phyloP scores from a whole-genome alignment of 2,329 filamentous ascomycete species.

The Exophiala mesophila region DNA sequence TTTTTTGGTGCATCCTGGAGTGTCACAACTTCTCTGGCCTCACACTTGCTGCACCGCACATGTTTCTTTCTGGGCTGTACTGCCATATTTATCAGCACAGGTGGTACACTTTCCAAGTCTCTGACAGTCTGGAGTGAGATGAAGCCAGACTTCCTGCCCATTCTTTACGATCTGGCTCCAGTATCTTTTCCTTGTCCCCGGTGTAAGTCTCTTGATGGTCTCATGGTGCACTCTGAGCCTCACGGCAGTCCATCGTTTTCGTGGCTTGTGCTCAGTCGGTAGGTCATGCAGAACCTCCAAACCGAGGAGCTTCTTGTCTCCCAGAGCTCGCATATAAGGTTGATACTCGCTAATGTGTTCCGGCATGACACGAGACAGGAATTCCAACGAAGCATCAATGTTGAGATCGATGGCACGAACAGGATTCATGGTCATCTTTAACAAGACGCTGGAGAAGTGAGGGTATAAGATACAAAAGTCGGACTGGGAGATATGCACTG shows the following conservation, averaged over 20 bases:
- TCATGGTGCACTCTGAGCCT: conserved; percentile 57
- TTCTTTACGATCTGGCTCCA: conserved; percentile 13
- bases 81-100: background rate
- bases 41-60: no score
- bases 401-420: conserved; percentile 60
- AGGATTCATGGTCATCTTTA: conserved; percentile 62
- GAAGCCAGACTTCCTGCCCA: conserved; percentile 22
- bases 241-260: conserved; percentile 55
- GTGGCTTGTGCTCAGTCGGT: conserved; percentile 50
- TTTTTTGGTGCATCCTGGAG: no score
- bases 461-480: conserved; percentile 64
- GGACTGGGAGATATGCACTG: conserved; percentile 61
- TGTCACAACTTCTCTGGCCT: no score
- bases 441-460: conserved; percentile 51
- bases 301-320: conserved; percentile 50
- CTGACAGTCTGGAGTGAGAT: conserved; percentile 14
- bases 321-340: conserved; percentile 46
- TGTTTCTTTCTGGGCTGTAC: no score
- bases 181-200: conserved; percentile 16
- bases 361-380: conserved; percentile 44
- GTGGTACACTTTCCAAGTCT: conserved; percentile 12
- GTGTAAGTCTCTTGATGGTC: conserved; percentile 16
- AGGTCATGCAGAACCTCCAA: conserved; percentile 44
- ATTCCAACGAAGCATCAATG: conserved; percentile 58
- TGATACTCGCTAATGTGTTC: conserved; percentile 38